These are phyloP conservation scores for Raffaelea albimanens DNA, from an alignment of 2,329 filamentous ascomycete genomes.

Conservation along the genomic window DNA sequence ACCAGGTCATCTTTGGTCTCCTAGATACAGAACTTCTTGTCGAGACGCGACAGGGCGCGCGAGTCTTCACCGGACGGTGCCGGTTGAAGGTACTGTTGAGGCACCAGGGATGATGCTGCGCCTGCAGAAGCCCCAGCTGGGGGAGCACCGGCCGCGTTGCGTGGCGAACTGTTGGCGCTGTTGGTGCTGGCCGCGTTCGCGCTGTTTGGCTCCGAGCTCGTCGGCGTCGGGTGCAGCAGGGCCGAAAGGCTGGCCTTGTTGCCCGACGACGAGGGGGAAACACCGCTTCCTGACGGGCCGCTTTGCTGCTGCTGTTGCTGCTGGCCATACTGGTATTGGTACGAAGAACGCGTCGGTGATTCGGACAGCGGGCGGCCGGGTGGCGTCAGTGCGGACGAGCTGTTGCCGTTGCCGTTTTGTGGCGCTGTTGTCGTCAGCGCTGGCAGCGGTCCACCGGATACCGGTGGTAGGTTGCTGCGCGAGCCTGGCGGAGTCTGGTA, in stretches of 20 bases:
- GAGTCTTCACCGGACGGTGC: conserved; percentile 14
- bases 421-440: conserved; percentile 1
- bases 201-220: conserved; percentile 31
- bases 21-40: conserved; percentile 20
- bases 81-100: conserved; percentile 13
- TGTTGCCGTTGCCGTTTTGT: background rate
- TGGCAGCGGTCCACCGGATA: conserved; percentile 6
- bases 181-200: conserved; percentile 25
- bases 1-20: too few relatives aligned
- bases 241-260: conserved; percentile 38
- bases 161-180: conserved; percentile 40
- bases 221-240: conserved; percentile 39
- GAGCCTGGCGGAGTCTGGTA: conserved; percentile 9
- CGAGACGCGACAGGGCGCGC: conserved; percentile 13
- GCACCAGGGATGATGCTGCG: background rate
- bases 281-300: conserved; percentile 36
- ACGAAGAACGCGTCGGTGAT: conserved; percentile 3
- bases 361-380: conserved; percentile 2
- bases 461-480: conserved; percentile 6
- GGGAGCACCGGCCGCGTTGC: conserved; percentile 17
- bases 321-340: conserved; percentile 21
- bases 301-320: conserved; percentile 26
- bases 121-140: background rate
- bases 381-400: conserved; percentile 6
- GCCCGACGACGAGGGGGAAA: conserved; percentile 6